Evolutionary conservation across 768 basidiomycete genomes (phyloP), one percentile per base, ranked within the genome.

Genomic region (Podaxis pistillaris): DNA sequence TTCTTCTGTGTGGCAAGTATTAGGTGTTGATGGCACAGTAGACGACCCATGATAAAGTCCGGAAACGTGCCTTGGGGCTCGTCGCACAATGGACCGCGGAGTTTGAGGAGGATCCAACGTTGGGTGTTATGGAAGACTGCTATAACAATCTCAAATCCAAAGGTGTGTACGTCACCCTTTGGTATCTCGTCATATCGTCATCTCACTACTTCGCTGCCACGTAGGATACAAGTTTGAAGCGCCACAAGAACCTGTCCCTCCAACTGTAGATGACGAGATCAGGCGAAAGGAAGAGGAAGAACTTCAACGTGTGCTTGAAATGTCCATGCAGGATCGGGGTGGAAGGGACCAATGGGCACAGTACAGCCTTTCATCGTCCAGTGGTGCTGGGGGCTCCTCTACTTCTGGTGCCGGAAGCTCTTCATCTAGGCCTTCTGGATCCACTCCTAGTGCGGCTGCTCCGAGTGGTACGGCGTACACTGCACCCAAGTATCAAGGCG

Each of bases 31-130:
- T 50, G 49, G 26, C 17, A 33, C 33, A 50, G 28, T 71, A 96
- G 94, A 96, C 88, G 12, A 91, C 94, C 0, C 93, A 96, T 69
- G 93, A 94, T 19, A 91, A 90, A 72, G 96, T 98, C n/a, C 86
- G 88, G 71, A 85, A 84, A 67, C 82, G 91, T 56, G 85, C 87
- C 0, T 76, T 98, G 22, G 75, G 69, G 8, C 79, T 95, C 57
- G 82, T 99, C 65, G 89, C 88, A 13, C 76, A 85, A 64, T 98
- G 96, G 96, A 85, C 90, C 1, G 82, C 81, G 58, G 91, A 94
- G 52, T 98, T 95, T 69, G 88, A 90, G 72, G 82, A 83, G 11
- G 90, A 96, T 68, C 74, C 87, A 9, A 83, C 88, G 12, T 81
- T 98, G 3, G 93, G 94, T 11, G 78, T 98, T 36, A 96, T 98